A percentile compares a stretch with the other conserved stretches of the same genome.
Evolutionary conservation across 1,139 yeast genomes (phyloP).

Genomic region (Diutina scorzettiae): DNA sequence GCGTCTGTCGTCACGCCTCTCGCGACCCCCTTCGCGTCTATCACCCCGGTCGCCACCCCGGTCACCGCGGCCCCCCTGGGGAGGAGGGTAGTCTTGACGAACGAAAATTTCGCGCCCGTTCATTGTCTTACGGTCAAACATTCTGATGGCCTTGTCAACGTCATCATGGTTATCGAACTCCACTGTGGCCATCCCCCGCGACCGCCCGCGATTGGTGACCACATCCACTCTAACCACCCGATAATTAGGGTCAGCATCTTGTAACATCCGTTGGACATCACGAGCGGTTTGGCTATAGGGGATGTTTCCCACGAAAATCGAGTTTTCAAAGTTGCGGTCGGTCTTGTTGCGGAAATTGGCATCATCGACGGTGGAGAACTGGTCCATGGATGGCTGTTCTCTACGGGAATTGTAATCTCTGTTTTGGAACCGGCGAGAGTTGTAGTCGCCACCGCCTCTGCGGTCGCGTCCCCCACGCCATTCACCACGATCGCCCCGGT

Average conservation of each 20-base stretch:
- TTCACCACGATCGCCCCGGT: background rate
- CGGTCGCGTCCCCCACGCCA: background rate
- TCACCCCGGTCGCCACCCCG: constrained; percentile 10
- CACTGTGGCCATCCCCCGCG: constrained; percentile 89
- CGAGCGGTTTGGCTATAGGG: constrained; percentile 53
- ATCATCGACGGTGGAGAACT: constrained; percentile 12
- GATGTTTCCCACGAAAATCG: constrained; percentile 62
- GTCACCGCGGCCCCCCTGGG: constrained; percentile 14
- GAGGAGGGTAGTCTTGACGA: constrained; percentile 82
- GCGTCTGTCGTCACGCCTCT: constrained; percentile 10
- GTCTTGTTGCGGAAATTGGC: constrained; percentile 22
- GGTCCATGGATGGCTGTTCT: background rate
- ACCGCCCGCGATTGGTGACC: constrained; percentile 70
- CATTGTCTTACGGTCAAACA: constrained; percentile 55
- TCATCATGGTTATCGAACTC: constrained; percentile 62
- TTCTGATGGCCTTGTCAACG: constrained; percentile 64
- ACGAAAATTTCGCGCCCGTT: constrained; percentile 81
- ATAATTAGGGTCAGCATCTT: constrained; percentile 35
- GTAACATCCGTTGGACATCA: constrained; percentile 49
- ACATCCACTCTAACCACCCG: constrained; percentile 78
- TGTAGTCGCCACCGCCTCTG: no score
- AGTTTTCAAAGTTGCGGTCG: constrained; percentile 60
- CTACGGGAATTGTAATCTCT: background rate
- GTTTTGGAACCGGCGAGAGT: background rate
- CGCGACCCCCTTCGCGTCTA: constrained; percentile 7